Evolutionary conservation across 1,284 basidiomycete genomes (phyloP).

Genomic region (Chalciporus piperatoides): DNA sequence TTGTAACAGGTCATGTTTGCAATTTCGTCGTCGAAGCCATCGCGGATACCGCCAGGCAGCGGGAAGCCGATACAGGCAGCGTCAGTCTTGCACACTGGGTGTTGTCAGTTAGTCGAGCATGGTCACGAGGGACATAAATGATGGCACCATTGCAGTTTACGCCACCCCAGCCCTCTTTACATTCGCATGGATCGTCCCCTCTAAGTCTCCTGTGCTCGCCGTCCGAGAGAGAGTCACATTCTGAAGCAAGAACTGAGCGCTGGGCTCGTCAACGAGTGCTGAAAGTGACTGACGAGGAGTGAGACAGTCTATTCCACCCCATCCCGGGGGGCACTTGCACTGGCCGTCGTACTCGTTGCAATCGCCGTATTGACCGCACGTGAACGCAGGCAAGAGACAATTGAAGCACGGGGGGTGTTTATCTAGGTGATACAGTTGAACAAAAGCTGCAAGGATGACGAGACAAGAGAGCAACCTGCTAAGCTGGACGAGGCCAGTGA

Average conservation of each 20-base stretch:
- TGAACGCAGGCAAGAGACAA: conserved; percentile 68
- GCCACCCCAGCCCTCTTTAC: conserved; percentile 91
- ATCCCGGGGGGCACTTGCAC: conserved; percentile 79
- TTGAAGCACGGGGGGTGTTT: conserved; percentile 68
- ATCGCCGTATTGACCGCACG: conserved; percentile 69
- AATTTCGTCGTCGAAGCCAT: conserved; percentile 41
- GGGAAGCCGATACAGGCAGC: conserved; percentile 76
- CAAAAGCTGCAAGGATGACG: neutral
- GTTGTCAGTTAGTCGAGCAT: neutral
- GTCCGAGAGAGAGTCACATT: conserved; percentile 89
- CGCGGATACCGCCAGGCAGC: conserved; percentile 48
- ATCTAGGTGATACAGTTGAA: conserved; percentile 22
- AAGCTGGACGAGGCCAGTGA: conserved; percentile 19
- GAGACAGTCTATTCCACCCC: conserved; percentile 78
- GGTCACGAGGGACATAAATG: neutral
- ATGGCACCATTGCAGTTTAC: conserved; percentile 92
- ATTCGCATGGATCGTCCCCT: conserved; percentile 78
- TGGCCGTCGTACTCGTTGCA: conserved; percentile 79
- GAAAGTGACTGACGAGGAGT: conserved; percentile 53
- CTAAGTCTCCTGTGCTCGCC: conserved; percentile 82
- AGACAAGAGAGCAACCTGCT: conserved; percentile 14
- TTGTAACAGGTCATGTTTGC: conserved; percentile 91
- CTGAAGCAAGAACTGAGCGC: conserved; percentile 36
- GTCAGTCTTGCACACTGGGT: conserved; percentile 79
- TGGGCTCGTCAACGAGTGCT: neutral